phyloP scores from a whole-genome alignment of 371 early-diverging fungal species.

The Lichtheimia corymbifera region DNA sequence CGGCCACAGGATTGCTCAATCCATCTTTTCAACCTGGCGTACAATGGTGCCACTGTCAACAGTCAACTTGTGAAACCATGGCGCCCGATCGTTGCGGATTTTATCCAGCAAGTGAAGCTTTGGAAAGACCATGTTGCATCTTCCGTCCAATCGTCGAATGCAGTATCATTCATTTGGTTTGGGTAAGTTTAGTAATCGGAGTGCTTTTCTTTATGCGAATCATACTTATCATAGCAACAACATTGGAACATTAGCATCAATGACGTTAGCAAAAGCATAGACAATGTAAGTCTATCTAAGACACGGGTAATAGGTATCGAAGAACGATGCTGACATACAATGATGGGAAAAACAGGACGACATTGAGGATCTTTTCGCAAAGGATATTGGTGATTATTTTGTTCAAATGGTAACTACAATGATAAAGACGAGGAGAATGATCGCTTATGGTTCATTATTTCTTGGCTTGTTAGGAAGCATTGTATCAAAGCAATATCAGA shows the following conservation, averaged over 20 bases:
- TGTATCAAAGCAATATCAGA: neutral
- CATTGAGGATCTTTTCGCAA: neutral
- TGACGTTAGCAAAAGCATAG: neutral
- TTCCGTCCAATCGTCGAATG: neutral
- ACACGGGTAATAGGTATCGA: no score
- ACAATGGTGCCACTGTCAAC: constrained; percentile 10
- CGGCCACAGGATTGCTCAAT: constrained; percentile 1
- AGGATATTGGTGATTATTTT: constrained; percentile 1
- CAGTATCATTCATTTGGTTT: constrained; percentile 3
- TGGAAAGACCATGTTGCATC: constrained; percentile 6
- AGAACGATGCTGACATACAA: no score
- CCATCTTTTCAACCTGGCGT: constrained; percentile 6
- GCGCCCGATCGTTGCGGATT: neutral
- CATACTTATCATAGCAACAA: neutral
- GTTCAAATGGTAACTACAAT: constrained; percentile 1
- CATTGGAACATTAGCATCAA: constrained; percentile 3
- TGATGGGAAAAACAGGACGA: neutral
- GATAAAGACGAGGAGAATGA: neutral
- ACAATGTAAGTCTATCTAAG: no score
- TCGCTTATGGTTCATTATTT: neutral
- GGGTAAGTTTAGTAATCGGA: no score
- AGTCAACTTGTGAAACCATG: neutral
- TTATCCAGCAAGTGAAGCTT: neutral
- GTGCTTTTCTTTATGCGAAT: no score
- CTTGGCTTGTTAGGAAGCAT: neutral